These are phyloP conservation scores for Microdochium paspali DNA, from an alignment of 2,329 filamentous ascomycete species.

Conservation along the genomic window DNA sequence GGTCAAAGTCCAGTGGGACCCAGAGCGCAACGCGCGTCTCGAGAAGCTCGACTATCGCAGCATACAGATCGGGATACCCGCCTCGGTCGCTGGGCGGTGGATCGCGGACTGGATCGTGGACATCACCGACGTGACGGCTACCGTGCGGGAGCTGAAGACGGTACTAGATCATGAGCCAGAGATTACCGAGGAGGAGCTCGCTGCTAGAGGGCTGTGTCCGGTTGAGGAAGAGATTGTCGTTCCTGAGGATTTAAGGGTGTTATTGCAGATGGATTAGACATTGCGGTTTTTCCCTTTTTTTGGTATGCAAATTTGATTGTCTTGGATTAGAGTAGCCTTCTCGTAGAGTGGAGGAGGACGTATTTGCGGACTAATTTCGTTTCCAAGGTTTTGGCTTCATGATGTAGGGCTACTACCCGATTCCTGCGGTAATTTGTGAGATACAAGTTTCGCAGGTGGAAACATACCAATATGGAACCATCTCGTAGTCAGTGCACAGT, in stretches of 20 bases:
- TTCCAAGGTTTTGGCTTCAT: no score
- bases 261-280: not conserved
- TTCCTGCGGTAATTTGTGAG: no score
- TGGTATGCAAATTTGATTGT: no score
- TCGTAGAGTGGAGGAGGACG: no score
- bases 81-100: constrained; percentile 32
- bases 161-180: constrained; percentile 29
- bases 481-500: no score
- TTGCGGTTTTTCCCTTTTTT: no score
- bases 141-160: constrained; percentile 35
- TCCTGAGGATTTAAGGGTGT: not conserved
- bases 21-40: constrained; percentile 39
- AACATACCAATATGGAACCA: no score
- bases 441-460: no score
- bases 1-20: constrained; percentile 57
- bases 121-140: constrained; percentile 50
- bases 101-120: constrained; percentile 39
- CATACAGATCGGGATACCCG: constrained; percentile 53
- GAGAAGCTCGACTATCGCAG: constrained; percentile 38
- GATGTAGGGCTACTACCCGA: no score
- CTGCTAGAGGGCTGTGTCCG: constrained; percentile 19
- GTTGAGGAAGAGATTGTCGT: not conserved
- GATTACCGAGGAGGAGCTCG: constrained; percentile 23
- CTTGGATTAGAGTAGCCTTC: no score
- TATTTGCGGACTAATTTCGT: no score